Evolutionary conservation across 805 yeast species (phyloP), one percentile per base, ranked within the genome.

Genomic region (Cyberlindnera euphorbiiphila): DNA sequence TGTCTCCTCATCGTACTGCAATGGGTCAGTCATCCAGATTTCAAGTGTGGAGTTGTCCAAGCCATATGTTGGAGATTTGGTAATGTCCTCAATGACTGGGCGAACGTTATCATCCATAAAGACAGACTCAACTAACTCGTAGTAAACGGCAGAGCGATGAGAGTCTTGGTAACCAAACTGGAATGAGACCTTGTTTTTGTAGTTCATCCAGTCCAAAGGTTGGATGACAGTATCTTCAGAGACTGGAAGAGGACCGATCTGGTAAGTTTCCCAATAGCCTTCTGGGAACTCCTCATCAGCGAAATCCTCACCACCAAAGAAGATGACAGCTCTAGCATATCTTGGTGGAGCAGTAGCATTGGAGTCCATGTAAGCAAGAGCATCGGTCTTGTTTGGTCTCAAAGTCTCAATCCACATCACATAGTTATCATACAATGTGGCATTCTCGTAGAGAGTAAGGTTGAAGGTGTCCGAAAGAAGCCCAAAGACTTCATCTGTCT

Each of bases 341-440:
- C 50, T 44, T 8, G 36, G 49, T 22, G 59, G 60, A 12, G 37
- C 32, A 3, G 45, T 41, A 16, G 46, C 49, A 25, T 47, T 36
- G 19, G 26, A 24, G 32, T 54, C 59, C 40, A 55, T 39, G 38
- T 43, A 53, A 4, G 20, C 30, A 10, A 51, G 15, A 14, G 57
- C 60, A 37, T 45, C 57, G 4, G 60, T 49, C 37, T 55, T 54
- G 46, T 54, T 54, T 37, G 58, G 59, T 27, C 48, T 39, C 22
- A 54, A 28, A 1, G 41, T 32, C 39, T 52, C 56, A 15, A 52
- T 37, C 56, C 56, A 52, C 37, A 49, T 43, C 17, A 46, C 26
- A 32, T 39, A 52, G 44, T 52, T 52, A 26, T 52, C 56, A 23
- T 45, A 52, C 5, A 39, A 14, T 4, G 54, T 42, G 9, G 56